Base-by-base conservation (phyloP, 2,329 filamentous ascomycete species). In the Stemphylium lycopersici region DNA sequence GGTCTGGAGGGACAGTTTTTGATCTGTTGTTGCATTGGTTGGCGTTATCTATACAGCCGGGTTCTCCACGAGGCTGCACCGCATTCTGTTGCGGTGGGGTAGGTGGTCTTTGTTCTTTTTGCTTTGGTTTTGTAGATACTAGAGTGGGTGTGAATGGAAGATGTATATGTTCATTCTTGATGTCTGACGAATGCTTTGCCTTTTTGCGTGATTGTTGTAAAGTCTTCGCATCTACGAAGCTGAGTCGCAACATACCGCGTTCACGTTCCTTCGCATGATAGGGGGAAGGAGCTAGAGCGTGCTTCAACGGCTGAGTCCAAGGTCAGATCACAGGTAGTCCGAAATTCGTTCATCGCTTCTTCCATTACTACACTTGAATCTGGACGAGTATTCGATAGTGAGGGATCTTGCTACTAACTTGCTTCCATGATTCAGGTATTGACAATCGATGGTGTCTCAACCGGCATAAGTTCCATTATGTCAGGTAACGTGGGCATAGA, bases 361-460 rank as follows among this genome's bases (percentile, higher is more conserved):
- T 29, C 26, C 5, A 29, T 11, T 3, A 29, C 8, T 29, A 42
- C 24, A 2, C 36, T 63, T 2, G 48, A 40, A 2, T 58, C 46
- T 16, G 38, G 52, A 16, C 58, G 40, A 37, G 31, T 3, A 15
- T 41, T 41, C 6, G 42, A 55, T 45, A 11, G 15, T 11, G 13
- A 42, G 20, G 36, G 20, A 22, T 13, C 32, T 22, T 50, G 51
- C 3, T 55, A 52, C 43, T 42, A 42, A 3, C 6, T 61, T 6
- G 41, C 55, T 10, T 53, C 53, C 5, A 52, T 59, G 40, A 48
- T 37, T 16, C 37, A 43, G 13, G 15, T 10, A 5, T 8, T 62
- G 6, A 33, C 6, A 12, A 13, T 34, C 18, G 36, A 13, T 10
- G 26, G 26, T 8, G 2, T 2, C 11, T 29, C 26, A 29, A 11